These are phyloP conservation scores for Raffaelea ambrosiae DNA, from an alignment of 2,329 filamentous ascomycete genomes.

Conservation along the genomic window DNA sequence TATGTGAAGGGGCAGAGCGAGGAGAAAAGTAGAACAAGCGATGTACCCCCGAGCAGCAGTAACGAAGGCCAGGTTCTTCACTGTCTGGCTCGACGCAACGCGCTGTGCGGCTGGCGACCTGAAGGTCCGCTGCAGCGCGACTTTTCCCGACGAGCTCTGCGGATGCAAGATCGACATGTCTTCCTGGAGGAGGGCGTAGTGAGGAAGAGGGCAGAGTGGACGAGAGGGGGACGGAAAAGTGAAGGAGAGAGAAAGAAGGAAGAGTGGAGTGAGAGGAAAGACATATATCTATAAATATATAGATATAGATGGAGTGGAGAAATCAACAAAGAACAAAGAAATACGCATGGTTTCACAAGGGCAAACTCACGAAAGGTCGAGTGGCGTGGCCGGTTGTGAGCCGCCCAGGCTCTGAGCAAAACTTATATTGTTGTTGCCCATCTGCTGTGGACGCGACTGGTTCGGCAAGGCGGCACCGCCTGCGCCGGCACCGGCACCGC, in stretches of 20 bases:
- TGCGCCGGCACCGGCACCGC: constrained; percentile 23
- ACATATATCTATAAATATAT: too few relatives aligned
- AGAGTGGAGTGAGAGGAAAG: background rate
- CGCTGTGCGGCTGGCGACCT: constrained; percentile 6
- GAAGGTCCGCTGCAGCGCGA: constrained; percentile 6
- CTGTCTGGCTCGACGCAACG: constrained; percentile 1
- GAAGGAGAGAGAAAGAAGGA: background rate
- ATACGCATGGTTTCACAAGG: too few relatives aligned
- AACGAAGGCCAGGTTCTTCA: constrained; percentile 8
- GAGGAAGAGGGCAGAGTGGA: background rate
- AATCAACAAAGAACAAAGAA: constrained; percentile 4
- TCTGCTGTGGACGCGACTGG: constrained; percentile 33
- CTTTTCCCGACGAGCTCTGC: constrained; percentile 3
- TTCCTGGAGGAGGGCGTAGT: background rate
- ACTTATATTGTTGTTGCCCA: constrained; percentile 48
- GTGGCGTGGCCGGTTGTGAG: constrained; percentile 51
- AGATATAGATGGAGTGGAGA: background rate
- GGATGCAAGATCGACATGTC: constrained; percentile 7
- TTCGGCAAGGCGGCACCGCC: constrained; percentile 39
- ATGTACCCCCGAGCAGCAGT: constrained; percentile 8
- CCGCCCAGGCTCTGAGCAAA: constrained; percentile 59
- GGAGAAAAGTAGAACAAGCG: background rate
- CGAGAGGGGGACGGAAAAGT: background rate
- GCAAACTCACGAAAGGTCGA: constrained; percentile 56
- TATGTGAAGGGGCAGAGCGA: background rate